A percentile compares a stretch with the other conserved stretches of the same genome.
Evolutionary conservation across 768 basidiomycete species (phyloP).

Genomic region (Pleurotus pulmonarius): DNA sequence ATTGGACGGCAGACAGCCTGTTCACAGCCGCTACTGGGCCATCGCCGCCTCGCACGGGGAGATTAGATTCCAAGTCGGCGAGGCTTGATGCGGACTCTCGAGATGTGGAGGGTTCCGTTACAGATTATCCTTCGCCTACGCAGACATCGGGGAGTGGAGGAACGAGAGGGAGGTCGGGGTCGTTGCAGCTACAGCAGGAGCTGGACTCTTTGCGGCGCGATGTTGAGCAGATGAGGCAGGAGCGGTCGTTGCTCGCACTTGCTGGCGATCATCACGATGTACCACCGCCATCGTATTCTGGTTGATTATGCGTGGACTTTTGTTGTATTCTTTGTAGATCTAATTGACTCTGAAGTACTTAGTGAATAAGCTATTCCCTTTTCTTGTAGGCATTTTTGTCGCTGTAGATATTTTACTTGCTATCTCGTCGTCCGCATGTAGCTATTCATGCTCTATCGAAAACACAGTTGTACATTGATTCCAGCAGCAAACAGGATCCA

Average conservation of each 20-base stretch:
- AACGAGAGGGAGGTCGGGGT: neutral
- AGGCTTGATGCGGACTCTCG: neutral
- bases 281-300: neutral
- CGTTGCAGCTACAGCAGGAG: neutral
- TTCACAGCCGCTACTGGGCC: neutral
- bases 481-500: too few species aligned
- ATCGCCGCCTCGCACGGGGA: neutral
- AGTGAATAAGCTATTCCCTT: too few species aligned
- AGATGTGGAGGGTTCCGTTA: neutral
- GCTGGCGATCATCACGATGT: neutral
- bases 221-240: neutral
- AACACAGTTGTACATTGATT: too few species aligned
- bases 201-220: neutral
- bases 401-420: too few species aligned
- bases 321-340: too few species aligned
- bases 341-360: too few species aligned
- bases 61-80: neutral
- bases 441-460: too few species aligned
- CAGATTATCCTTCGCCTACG: neutral
- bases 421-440: too few species aligned
- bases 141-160: neutral
- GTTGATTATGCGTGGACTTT: neutral
- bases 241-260: neutral
- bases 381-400: too few species aligned
- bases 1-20: neutral